Conservation (phyloP, 352 stramenopile species). For the Phytophthora pistaciae region DNA sequence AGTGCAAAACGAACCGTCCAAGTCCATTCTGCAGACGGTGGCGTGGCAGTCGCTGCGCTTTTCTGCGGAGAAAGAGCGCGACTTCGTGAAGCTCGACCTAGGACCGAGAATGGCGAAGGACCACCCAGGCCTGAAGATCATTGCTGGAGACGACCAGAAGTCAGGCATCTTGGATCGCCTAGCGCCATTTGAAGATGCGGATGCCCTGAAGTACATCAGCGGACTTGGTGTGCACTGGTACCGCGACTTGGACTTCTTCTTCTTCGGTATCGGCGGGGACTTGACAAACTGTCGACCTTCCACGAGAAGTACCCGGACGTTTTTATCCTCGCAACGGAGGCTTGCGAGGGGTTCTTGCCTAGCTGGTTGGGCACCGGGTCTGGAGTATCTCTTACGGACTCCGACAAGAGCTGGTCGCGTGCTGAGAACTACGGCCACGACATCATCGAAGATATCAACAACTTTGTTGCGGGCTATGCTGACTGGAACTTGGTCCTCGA, state of each 20-base stretch:
- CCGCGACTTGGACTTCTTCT: conserved; percentile 65
- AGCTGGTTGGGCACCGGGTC: conserved; percentile 55
- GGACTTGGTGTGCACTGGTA: conserved; percentile 91
- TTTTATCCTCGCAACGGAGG: conserved; percentile 86
- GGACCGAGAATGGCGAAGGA: conserved; percentile 68
- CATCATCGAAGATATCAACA: conserved; percentile 89
- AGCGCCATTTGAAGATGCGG: conserved; percentile 49
- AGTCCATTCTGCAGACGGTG: conserved; percentile 42
- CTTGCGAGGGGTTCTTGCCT: conserved; percentile 66
- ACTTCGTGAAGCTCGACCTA: conserved; percentile 83
- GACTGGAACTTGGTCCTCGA: conserved; percentile 91
- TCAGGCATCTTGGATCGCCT: conserved; percentile 56
- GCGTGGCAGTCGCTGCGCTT: conserved; percentile 71
- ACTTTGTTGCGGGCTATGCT: conserved; percentile 77
- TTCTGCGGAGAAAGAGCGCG: conserved; percentile 45
- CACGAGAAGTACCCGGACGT: conserved; percentile 63
- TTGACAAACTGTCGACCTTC: conserved; percentile 58
- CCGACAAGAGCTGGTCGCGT: conserved; percentile 58
- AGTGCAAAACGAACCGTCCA: conserved; percentile 83
- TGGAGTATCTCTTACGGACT: conserved; percentile 48
- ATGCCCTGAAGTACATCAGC: conserved; percentile 73
- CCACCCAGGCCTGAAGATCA: conserved; percentile 85
- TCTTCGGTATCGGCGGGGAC: conserved; percentile 41
- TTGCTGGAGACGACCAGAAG: conserved; percentile 91
- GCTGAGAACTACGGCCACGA: conserved; percentile 83